Conservation (phyloP, 1,284 basidiomycete species). For the Rhodotorula mucilaginosa region DNA sequence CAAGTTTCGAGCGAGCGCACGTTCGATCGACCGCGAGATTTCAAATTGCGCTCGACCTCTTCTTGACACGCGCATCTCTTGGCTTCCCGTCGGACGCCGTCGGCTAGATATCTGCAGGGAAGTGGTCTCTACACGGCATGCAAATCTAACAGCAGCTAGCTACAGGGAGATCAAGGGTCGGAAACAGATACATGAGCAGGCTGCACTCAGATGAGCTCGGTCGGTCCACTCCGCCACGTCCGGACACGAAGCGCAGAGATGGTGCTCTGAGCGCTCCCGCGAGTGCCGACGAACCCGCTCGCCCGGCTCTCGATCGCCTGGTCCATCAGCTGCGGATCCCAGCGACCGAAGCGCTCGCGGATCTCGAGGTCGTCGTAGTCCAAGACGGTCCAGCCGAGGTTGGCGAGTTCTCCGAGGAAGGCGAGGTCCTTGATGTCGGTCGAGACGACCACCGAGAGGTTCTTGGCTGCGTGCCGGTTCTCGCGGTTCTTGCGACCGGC, state of each 20-base stretch:
- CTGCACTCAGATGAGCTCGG: constrained; percentile 18
- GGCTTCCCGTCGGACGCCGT: background rate
- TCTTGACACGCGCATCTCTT: background rate
- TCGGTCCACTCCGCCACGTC: constrained; percentile 33
- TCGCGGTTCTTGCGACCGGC: constrained; percentile 27
- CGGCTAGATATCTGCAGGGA: too few species aligned
- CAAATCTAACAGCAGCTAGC: too few species aligned
- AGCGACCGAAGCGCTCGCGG: constrained; percentile 31
- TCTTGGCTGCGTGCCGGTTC: constrained; percentile 31
- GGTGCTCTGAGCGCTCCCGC: constrained; percentile 31
- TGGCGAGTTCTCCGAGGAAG: constrained; percentile 37
- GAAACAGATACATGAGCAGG: background rate
- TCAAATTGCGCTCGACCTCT: background rate
- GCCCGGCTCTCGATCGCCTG: constrained; percentile 30
- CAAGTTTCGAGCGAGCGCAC: too few species aligned
- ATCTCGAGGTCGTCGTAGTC: constrained; percentile 38
- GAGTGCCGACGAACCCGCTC: constrained; percentile 34
- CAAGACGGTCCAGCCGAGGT: constrained; percentile 36
- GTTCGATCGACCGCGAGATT: background rate
- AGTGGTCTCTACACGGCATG: too few species aligned
- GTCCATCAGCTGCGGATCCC: constrained; percentile 30
- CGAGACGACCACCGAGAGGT: constrained; percentile 35
- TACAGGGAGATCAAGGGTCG: background rate
- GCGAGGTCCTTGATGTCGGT: constrained; percentile 37
- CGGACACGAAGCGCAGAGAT: constrained; percentile 29